Evolutionary conservation across 768 basidiomycete genomes (phyloP).

Genomic region (Naganishia vaughanmartiniae): DNA sequence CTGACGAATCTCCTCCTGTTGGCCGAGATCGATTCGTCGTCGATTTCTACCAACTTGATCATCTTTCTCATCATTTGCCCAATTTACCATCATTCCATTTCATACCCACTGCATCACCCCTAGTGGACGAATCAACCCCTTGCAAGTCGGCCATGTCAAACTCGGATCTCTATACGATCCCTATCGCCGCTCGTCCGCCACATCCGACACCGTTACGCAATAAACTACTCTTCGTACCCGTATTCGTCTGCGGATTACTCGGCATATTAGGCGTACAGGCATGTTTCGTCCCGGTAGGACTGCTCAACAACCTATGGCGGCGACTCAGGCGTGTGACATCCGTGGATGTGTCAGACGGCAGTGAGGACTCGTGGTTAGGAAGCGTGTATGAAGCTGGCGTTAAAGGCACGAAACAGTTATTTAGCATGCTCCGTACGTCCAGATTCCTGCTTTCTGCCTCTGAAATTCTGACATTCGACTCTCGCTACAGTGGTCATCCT

Average conservation of each 20-base stretch:
- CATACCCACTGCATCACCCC: too few relatives aligned
- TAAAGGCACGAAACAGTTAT: conserved; percentile 76
- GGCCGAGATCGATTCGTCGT: neutral
- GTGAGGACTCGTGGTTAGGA: neutral
- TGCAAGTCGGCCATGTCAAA: neutral
- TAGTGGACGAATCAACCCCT: too few relatives aligned
- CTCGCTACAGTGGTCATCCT: conserved; percentile 30
- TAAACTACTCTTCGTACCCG: conserved; percentile 42
- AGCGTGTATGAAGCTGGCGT: conserved; percentile 67
- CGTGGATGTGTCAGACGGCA: neutral
- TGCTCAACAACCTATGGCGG: conserved; percentile 56
- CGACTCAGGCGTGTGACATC: neutral
- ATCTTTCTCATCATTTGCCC: too few relatives aligned
- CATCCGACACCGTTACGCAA: conserved; percentile 36
- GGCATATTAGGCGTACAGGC: conserved; percentile 69
- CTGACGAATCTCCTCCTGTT: neutral
- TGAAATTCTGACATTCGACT: too few relatives aligned
- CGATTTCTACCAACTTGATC: neutral
- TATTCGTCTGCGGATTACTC: conserved; percentile 64
- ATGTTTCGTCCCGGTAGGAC: conserved; percentile 63
- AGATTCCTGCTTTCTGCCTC: conserved; percentile 29
- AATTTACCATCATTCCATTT: too few relatives aligned
- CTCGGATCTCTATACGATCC: conserved; percentile 45
- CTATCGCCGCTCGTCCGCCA: conserved; percentile 46
- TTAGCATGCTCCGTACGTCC: conserved; percentile 64